A percentile compares a stretch with the other conserved stretches of the same genome.
These are phyloP conservation scores for Vinca minor DNA, from an alignment of 257 asterid species.

Conservation along the genomic window DNA sequence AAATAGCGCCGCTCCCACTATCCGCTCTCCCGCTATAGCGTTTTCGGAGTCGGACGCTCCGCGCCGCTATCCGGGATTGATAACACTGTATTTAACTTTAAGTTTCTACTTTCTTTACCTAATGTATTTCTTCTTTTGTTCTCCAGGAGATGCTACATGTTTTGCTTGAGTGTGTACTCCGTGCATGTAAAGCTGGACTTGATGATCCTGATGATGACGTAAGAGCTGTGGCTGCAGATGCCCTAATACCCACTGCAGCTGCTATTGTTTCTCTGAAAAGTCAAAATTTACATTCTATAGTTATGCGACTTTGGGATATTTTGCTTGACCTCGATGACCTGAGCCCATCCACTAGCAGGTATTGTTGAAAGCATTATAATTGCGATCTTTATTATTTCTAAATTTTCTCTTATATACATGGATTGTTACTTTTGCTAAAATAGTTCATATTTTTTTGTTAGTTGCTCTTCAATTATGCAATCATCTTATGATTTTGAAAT, in stretches of 20 bases:
- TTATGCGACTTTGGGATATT: conserved; percentile 97
- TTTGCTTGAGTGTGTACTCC: conserved; percentile 70
- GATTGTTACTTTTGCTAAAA: not conserved
- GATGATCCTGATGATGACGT: conserved; percentile 99
- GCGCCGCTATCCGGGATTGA: too few species aligned
- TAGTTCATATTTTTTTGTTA: not conserved
- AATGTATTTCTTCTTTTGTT: conserved; percentile 11
- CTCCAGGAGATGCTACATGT: conserved; percentile 83
- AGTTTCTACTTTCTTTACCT: conserved; percentile 9
- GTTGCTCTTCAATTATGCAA: not conserved
- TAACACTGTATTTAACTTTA: not conserved
- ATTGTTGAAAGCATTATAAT: conserved; percentile 6
- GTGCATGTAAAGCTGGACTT: conserved; percentile 93
- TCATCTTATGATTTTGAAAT: not conserved
- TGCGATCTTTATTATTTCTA: not conserved
- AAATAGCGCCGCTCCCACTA: too few species aligned
- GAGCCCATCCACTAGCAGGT: conserved; percentile 99
- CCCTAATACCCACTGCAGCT: conserved; percentile 78
- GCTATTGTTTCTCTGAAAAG: conserved; percentile 74
- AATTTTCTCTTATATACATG: not conserved
- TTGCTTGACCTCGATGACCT: conserved; percentile 96
- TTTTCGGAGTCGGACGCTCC: too few species aligned
- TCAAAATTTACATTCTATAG: conserved; percentile 66
- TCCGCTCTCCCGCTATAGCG: too few species aligned
- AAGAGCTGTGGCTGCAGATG: conserved; percentile 99